A percentile compares a stretch with the other conserved stretches of the same genome.
phyloP scores from a whole-genome alignment of 345 rosid species.

The Pistacia integerrima region DNA sequence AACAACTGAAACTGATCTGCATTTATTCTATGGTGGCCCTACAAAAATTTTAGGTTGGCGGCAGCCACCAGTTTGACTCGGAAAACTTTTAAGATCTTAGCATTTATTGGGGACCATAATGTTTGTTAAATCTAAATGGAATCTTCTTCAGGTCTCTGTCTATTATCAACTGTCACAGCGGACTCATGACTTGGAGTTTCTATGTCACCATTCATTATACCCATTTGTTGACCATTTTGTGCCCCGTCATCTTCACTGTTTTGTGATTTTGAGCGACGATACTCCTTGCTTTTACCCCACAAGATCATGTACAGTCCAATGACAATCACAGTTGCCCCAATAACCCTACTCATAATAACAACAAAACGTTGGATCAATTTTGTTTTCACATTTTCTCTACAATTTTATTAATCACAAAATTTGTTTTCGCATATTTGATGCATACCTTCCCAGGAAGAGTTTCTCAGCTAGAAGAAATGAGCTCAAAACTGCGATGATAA shows the following conservation, averaged over 20 bases:
- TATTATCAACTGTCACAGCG: too few species aligned
- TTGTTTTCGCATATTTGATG: background rate
- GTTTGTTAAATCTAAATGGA: too few species aligned
- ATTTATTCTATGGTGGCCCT: too few species aligned
- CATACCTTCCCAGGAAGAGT: slow-evolving; percentile 52
- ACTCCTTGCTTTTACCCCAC: slow-evolving; percentile 83
- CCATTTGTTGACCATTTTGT: background rate
- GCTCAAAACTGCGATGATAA: slow-evolving; percentile 60
- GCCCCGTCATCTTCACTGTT: background rate
- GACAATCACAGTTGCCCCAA: slow-evolving; percentile 68
- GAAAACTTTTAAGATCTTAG: too few species aligned
- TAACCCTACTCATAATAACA: slow-evolving; percentile 34
- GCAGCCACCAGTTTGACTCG: too few species aligned
- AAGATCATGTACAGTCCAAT: slow-evolving; percentile 68
- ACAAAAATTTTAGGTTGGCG: too few species aligned
- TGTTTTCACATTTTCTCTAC: background rate
- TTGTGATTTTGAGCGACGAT: slow-evolving; percentile 12
- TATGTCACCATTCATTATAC: background rate
- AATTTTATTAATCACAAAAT: background rate
- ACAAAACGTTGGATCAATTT: background rate
- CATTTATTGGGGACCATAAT: too few species aligned
- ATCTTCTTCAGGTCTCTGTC: too few species aligned
- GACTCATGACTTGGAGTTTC: background rate
- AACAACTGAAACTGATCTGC: too few species aligned
- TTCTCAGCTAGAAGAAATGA: slow-evolving; percentile 55